Evolutionary conservation across 1,284 basidiomycete genomes (phyloP).

Genomic region (Cerrena zonata): DNA sequence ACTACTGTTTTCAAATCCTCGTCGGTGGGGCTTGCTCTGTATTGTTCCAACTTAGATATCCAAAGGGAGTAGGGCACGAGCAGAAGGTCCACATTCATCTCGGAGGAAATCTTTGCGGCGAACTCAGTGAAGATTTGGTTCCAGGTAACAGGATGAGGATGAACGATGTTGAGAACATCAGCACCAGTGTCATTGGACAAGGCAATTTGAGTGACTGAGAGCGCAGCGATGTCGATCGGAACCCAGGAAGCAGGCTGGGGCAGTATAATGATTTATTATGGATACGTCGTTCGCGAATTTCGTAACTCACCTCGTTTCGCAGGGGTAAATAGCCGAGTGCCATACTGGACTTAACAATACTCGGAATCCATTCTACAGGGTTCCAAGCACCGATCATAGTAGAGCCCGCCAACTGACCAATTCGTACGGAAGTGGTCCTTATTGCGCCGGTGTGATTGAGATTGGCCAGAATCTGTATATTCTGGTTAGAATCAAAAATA

Average conservation of each 20-base stretch:
- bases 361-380: conserved; percentile 1
- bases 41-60: conserved; percentile 4
- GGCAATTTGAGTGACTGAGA: conserved; percentile 7
- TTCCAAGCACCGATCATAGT: conserved; percentile 5
- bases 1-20: no score
- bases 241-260: conserved; percentile 12
- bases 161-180: conserved; percentile 6
- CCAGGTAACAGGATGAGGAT: conserved; percentile 2
- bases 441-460: neutral
- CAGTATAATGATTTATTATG: neutral
- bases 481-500: neutral
- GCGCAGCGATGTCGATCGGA: conserved; percentile 9
- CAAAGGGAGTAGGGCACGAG: conserved; percentile 8
- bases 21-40: neutral
- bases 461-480: conserved; percentile 6
- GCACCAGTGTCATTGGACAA: neutral
- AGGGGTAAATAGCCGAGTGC: conserved; percentile 7
- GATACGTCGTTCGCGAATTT: neutral
- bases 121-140: neutral
- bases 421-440: neutral
- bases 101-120: neutral
- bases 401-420: conserved; percentile 1
- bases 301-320: conserved; percentile 17
- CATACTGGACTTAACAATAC: conserved; percentile 14
- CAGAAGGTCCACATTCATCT: neutral